A percentile compares a stretch with the other conserved stretches of the same genome.
Conservation (phyloP, 2,329 filamentous ascomycete species). For the Calonectria leucothoes region DNA sequence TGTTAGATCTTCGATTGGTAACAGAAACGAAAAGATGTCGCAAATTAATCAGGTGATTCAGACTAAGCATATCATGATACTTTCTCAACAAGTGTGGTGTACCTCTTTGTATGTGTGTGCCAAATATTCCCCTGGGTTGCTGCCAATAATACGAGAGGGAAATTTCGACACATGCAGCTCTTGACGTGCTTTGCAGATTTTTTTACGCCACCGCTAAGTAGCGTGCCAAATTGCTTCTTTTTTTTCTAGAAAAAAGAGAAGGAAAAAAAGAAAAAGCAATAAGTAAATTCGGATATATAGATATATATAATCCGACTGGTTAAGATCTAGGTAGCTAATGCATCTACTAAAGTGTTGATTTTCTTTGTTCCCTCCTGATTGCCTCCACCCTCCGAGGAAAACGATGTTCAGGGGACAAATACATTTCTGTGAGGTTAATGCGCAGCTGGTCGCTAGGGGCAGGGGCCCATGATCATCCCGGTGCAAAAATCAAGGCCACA, state of each 20-base stretch:
- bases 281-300: too few relatives aligned
- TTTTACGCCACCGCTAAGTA: constrained; percentile 7
- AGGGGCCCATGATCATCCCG: not conserved
- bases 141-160: not conserved
- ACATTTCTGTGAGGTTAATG: not conserved
- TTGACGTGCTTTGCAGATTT: constrained; percentile 15
- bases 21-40: not conserved
- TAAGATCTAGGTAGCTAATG: too few relatives aligned
- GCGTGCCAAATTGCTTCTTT: not conserved
- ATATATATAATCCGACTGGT: too few relatives aligned
- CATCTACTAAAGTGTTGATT: not conserved
- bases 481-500: too few relatives aligned
- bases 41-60: not conserved
- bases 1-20: not conserved
- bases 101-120: not conserved
- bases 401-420: not conserved
- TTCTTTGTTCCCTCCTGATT: not conserved
- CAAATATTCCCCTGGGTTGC: not conserved
- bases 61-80: not conserved
- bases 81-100: not conserved
- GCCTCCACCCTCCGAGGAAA: not conserved
- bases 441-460: not conserved
- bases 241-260: not conserved
- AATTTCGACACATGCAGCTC: not conserved
- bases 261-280: too few relatives aligned